Percentiles rank a stretch among this genome's conserved stretches.
Conservation (phyloP, 441 rosid species). For the Erodium chrysanthum region DNA sequence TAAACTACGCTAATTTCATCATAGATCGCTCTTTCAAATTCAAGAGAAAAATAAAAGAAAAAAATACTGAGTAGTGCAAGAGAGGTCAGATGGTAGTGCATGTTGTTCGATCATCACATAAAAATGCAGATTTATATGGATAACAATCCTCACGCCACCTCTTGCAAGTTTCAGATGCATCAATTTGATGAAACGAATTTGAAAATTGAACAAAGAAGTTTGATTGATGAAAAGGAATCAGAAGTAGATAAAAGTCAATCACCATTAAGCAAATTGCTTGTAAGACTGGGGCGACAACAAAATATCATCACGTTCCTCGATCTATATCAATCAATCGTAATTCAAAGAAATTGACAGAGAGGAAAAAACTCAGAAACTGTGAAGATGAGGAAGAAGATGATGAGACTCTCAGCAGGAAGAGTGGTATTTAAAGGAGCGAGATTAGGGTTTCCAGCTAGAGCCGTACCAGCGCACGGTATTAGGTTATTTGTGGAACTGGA, state of each 20-base stretch:
- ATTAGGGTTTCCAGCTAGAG: neutral
- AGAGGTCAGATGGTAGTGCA: slow-evolving; percentile 27
- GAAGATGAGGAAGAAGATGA: neutral
- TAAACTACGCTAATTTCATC: neutral
- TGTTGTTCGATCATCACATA: slow-evolving; percentile 19
- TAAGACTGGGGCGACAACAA: slow-evolving; percentile 27
- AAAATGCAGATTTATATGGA: neutral
- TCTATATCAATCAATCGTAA: neutral
- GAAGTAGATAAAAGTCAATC: slow-evolving; percentile 16
- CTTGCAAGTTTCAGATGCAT: neutral
- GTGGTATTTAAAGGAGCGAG: neutral
- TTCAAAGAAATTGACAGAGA: too few species aligned
- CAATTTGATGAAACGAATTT: neutral
- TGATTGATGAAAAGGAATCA: slow-evolving; percentile 11
- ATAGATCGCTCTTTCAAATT: slow-evolving; percentile 2
- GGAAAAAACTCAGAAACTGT: neutral
- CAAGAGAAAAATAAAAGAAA: neutral
- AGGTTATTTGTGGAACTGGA: neutral
- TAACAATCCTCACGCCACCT: slow-evolving; percentile 1
- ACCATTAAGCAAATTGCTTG: slow-evolving; percentile 17
- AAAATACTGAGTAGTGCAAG: neutral
- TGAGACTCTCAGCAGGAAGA: neutral
- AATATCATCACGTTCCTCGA: slow-evolving; percentile 20
- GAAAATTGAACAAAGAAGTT: neutral
- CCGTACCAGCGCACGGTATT: neutral